Conservation (phyloP, 202 grass and related monocot species). For the Elaeis oleifera region DNA sequence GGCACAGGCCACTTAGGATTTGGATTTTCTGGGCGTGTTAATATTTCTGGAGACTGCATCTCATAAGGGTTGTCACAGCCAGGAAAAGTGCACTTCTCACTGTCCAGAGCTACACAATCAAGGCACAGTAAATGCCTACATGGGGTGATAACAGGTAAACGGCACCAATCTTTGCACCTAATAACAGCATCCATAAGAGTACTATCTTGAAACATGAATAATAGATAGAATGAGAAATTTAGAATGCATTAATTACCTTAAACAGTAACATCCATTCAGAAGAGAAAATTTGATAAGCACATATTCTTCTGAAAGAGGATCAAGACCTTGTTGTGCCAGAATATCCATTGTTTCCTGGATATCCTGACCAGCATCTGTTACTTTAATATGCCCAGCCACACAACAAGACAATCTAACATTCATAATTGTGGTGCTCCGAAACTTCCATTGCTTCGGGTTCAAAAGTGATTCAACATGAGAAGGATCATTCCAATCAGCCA, state of each 20-base stretch:
- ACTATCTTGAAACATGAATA: background rate
- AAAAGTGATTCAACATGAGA: slow-evolving; percentile 95
- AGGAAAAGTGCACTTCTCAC: slow-evolving; percentile 74
- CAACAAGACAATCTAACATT: slow-evolving; percentile 94
- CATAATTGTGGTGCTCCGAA: slow-evolving; percentile 69
- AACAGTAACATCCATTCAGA: slow-evolving; percentile 64
- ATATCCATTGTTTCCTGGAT: slow-evolving; percentile 94
- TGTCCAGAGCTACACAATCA: slow-evolving; percentile 88
- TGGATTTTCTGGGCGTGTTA: slow-evolving; percentile 79
- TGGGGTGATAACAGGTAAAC: slow-evolving; percentile 88
- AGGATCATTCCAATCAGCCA: slow-evolving; percentile 99
- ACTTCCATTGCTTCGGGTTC: slow-evolving; percentile 96
- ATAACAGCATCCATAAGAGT: slow-evolving; percentile 24
- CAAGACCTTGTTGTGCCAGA: slow-evolving; percentile 54
- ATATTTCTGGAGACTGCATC: slow-evolving; percentile 88
- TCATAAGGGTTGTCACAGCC: slow-evolving; percentile 71
- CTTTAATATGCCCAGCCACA: slow-evolving; percentile 92
- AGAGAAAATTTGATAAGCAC: slow-evolving; percentile 61
- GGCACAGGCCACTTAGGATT: slow-evolving; percentile 98
- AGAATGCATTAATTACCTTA: slow-evolving; percentile 44
- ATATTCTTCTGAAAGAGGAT: slow-evolving; percentile 81
- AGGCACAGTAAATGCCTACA: slow-evolving; percentile 85
- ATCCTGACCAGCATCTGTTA: slow-evolving; percentile 84
- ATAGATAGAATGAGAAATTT: background rate
- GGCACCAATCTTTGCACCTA: slow-evolving; percentile 83